phyloP scores from a whole-genome alignment of 805 yeast species.

The Jamesozyma gamospora region DNA sequence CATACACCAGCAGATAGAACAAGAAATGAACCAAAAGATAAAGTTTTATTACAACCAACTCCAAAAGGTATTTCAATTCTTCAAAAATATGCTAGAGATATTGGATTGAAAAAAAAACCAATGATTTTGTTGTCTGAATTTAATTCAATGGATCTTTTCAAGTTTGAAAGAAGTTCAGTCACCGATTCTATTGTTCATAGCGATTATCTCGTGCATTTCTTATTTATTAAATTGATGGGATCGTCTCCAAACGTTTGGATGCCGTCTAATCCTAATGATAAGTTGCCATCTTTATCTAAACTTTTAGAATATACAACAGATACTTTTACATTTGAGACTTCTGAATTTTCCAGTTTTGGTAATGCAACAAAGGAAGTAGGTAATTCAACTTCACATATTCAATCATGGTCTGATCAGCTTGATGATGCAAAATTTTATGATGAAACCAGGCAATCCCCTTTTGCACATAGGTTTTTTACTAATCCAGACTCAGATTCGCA shows the following conservation, averaged over 20 bases:
- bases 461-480: conserved; percentile 65
- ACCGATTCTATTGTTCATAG: conserved; percentile 54
- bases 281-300: conserved; percentile 31
- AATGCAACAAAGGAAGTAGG: conserved; percentile 1
- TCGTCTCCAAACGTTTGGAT: conserved; percentile 60
- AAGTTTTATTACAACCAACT: conserved; percentile 62
- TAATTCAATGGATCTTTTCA: conserved; percentile 63
- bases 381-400: background rate
- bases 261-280: conserved; percentile 43
- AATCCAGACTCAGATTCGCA: conserved; percentile 84
- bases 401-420: conserved; percentile 11
- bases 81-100: conserved; percentile 45
- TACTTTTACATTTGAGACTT: conserved; percentile 29
- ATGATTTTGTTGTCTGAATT: conserved; percentile 43
- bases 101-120: conserved; percentile 43
- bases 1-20: conserved; percentile 76
- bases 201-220: conserved; percentile 50
- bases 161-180: conserved; percentile 51
- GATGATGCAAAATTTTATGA: conserved; percentile 8
- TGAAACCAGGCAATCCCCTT: conserved; percentile 42
- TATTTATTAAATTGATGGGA: conserved; percentile 60
- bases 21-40: conserved; percentile 35
- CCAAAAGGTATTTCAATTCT: conserved; percentile 79
- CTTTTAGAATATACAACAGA: conserved; percentile 26
- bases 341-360: conserved; percentile 6